These are phyloP conservation scores for Paulownia fortunei DNA, from an alignment of 257 asterid species.

Conservation along the genomic window DNA sequence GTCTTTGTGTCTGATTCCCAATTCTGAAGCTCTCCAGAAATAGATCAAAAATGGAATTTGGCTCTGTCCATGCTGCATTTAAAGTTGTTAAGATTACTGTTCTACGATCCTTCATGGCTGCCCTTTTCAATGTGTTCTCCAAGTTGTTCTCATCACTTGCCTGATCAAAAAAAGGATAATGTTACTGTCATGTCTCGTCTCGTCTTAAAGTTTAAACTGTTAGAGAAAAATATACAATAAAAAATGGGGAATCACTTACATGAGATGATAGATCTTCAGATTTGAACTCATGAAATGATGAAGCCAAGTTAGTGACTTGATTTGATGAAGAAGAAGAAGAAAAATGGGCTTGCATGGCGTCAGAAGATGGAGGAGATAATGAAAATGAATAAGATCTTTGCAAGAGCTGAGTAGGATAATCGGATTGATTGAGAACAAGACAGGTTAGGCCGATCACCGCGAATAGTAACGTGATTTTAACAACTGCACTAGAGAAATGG, in stretches of 20 bases:
- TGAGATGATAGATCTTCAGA: neutral
- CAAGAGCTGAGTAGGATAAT: constrained; percentile 20
- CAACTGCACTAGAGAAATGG: neutral
- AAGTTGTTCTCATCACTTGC: constrained; percentile 15
- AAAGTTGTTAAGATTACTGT: constrained; percentile 43
- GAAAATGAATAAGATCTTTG: constrained; percentile 21
- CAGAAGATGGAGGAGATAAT: neutral
- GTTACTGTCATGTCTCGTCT: no score
- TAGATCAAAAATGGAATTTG: constrained; percentile 40
- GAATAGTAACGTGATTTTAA: constrained; percentile 14
- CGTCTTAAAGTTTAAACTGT: neutral
- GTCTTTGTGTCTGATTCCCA: constrained; percentile 34
- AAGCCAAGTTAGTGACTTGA: neutral
- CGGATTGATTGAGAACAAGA: constrained; percentile 26
- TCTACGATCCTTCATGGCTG: constrained; percentile 37
- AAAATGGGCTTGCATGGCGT: no score
- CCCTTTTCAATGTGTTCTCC: constrained; percentile 31
- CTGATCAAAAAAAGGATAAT: neutral
- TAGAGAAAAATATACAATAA: neutral
- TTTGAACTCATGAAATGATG: constrained; percentile 7
- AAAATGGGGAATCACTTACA: neutral
- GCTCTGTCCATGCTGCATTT: constrained; percentile 45
- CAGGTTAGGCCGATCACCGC: constrained; percentile 25
- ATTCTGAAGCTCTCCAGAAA: constrained; percentile 42
- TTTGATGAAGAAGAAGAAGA: neutral